These are phyloP conservation scores for Sporobolomyces roseus DNA, from an alignment of 768 basidiomycete species.

Conservation along the genomic window DNA sequence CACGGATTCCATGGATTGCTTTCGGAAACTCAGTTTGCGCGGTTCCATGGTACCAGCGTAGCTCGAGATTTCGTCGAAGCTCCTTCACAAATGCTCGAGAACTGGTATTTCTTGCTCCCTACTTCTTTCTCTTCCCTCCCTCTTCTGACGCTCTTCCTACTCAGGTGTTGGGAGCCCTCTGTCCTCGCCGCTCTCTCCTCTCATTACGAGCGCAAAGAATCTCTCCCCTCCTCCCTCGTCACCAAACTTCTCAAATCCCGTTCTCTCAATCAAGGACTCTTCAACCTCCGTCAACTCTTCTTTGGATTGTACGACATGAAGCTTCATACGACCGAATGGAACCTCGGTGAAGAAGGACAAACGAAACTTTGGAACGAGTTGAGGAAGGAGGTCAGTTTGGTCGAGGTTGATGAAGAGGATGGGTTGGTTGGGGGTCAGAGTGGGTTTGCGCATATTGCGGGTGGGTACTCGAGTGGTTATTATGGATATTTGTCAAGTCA, in stretches of 20 bases:
- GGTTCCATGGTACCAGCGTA: conserved; percentile 64
- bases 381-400: conserved; percentile 53
- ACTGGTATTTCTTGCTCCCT: conserved; percentile 57
- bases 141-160: neutral
- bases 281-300: conserved; percentile 77
- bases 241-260: conserved; percentile 75
- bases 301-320: conserved; percentile 51
- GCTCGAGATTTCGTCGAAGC: conserved; percentile 61
- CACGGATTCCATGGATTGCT: conserved; percentile 59
- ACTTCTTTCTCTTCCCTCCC: neutral
- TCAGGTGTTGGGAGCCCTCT: conserved; percentile 49
- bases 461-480: conserved; percentile 35
- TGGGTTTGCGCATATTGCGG: conserved; percentile 67
- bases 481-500: conserved; percentile 17
- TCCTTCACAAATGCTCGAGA: conserved; percentile 87
- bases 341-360: conserved; percentile 62
- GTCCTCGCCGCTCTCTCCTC: conserved; percentile 73
- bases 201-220: conserved; percentile 66
- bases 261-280: conserved; percentile 56
- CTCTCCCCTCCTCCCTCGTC: conserved; percentile 68
- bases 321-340: conserved; percentile 26
- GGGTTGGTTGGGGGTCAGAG: conserved; percentile 66
- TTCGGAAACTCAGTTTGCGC: conserved; percentile 64
- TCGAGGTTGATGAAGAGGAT: conserved; percentile 55
- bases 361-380: conserved; percentile 75